Evolutionary conservation across 2,329 filamentous ascomycete genomes (phyloP), one percentile per base, ranked within the genome.

Genomic region (Fusarium albosuccineum): DNA sequence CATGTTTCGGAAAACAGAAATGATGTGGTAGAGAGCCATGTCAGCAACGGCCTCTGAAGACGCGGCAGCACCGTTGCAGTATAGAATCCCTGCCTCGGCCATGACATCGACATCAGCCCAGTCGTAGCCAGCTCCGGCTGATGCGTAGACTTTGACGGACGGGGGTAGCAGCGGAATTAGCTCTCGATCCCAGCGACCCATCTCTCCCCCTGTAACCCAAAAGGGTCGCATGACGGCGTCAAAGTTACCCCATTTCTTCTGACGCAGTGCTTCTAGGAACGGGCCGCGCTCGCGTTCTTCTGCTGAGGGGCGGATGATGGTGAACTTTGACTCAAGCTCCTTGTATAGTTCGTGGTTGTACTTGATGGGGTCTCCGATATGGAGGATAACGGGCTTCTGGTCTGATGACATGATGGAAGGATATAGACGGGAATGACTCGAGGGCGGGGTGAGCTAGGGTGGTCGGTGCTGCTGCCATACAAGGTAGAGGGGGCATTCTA

Each of bases 121-220:
- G 74, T 90, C 87, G 74, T 87, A 90, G 3, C 88, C 87, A 13
- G 87, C 87, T 3, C 87, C 87, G 2, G 88, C 87, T 14, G 82
- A 85, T 14, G 87, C 85, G 74, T 85, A 89, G 14, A 90, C 82
- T 64, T 82, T 84, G 62, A 86, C 83, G 0, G 82, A 85, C 1
- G 74, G 50, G 0, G 87, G 87, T 5, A 90, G 72, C 9, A 87
- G 72, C 0, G 80, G 78, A 51, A 90, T 85, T 17, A 90, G 71
- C 63, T 90, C 87, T 10, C 75, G 70, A 68, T 91, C 85, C 87
- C 87, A 90, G 22, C 83, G 83, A 1, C 86, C 87, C 87, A 90
- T 90, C 68, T 90, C 88, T 5, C 86, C 86, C 1, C 88, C 88
- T 0, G 87, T 89, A 59, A 86, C 85, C 86, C 87, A 90, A 74